A percentile compares a stretch with the other conserved stretches of the same genome.
phyloP scores from a whole-genome alignment of 2,329 filamentous ascomycete genomes.

The Gaeumannomyces tritici region DNA sequence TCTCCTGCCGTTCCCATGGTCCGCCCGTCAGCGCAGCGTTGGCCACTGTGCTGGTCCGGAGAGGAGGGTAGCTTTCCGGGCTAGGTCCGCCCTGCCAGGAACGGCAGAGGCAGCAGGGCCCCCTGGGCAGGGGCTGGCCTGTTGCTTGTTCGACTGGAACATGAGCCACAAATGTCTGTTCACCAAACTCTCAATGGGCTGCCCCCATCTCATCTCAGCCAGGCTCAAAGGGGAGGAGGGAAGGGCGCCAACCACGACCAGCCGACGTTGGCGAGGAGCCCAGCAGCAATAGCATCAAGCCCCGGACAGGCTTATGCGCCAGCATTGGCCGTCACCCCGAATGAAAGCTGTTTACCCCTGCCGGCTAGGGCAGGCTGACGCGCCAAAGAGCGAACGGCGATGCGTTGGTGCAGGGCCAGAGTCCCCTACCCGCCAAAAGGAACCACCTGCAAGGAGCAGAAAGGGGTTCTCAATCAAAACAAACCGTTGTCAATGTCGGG shows the following conservation, averaged over 20 bases:
- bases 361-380: too few species aligned
- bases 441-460: too few species aligned
- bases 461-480: too few species aligned
- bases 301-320: neutral
- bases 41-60: neutral
- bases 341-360: neutral
- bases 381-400: too few species aligned
- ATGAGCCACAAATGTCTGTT: neutral
- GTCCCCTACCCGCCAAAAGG: neutral
- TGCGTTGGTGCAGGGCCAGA: neutral
- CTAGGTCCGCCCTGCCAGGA: neutral
- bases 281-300: neutral
- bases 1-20: neutral
- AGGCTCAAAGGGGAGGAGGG: neutral
- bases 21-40: too few species aligned
- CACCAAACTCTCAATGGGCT: neutral
- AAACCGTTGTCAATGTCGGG: too few species aligned
- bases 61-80: neutral
- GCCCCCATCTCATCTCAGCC: neutral
- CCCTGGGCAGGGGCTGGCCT: neutral
- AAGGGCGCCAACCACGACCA: neutral
- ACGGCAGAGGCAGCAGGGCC: neutral
- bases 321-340: neutral
- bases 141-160: neutral
- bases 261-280: neutral